Percentiles rank a stretch among this genome's conserved stretches.
phyloP scores from a whole-genome alignment of 768 basidiomycete species.

The Boletus rufocinnamomeus region DNA sequence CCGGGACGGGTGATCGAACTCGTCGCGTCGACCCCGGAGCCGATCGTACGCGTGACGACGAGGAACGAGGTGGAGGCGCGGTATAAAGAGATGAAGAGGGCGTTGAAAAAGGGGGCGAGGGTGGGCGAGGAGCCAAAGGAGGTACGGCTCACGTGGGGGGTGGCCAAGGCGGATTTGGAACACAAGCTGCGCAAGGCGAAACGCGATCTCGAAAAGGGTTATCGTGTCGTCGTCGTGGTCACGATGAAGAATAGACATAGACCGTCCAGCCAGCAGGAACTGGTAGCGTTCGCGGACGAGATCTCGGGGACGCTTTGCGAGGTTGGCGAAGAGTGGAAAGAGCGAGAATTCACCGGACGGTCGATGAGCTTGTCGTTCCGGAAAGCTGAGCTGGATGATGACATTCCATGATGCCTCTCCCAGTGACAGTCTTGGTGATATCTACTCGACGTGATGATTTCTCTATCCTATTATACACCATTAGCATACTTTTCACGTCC shows the following conservation, averaged over 20 bases:
- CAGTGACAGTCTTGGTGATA: not conserved
- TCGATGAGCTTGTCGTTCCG: slow-evolving; percentile 48
- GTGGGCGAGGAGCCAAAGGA: slow-evolving; percentile 52
- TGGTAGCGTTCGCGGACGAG: slow-evolving; percentile 47
- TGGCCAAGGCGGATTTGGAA: slow-evolving; percentile 56
- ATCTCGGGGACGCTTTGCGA: slow-evolving; percentile 47
- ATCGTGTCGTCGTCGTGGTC: slow-evolving; percentile 57
- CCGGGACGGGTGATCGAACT: slow-evolving; percentile 52
- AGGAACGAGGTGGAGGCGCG: slow-evolving; percentile 44
- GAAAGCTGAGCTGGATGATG: slow-evolving; percentile 21
- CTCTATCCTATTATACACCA: slow-evolving; percentile 28
- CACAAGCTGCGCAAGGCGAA: slow-evolving; percentile 65
- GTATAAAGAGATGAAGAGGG: slow-evolving; percentile 39
- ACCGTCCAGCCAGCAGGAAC: slow-evolving; percentile 39
- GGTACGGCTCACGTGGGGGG: slow-evolving; percentile 71
- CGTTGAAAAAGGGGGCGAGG: slow-evolving; percentile 34
- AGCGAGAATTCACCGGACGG: slow-evolving; percentile 40
- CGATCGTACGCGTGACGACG: slow-evolving; percentile 62
- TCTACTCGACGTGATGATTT: slow-evolving; percentile 10
- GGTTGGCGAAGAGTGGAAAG: slow-evolving; percentile 55
- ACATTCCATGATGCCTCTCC: slow-evolving; percentile 12
- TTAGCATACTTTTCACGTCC: slow-evolving; percentile 31
- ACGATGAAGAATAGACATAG: slow-evolving; percentile 48
- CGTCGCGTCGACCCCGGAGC: slow-evolving; percentile 46
- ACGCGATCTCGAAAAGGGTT: slow-evolving; percentile 60